Conservation (phyloP, 139 green algal genomes). For the Trebouxia sp. region DNA sequence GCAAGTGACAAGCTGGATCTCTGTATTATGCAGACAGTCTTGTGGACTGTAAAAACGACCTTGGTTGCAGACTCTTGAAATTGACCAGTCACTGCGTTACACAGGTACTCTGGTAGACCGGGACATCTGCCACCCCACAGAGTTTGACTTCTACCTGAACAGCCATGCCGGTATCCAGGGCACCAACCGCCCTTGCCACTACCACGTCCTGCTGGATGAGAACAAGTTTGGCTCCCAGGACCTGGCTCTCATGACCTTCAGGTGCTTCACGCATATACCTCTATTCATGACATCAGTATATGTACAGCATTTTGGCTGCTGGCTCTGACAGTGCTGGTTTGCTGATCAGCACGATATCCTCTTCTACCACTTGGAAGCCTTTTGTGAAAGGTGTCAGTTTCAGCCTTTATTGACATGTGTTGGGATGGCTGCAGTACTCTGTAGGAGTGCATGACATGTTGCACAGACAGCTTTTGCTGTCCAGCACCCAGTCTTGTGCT, state of each 20-base stretch:
- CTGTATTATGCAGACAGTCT: background rate
- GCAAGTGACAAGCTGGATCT: background rate
- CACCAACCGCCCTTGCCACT: slow-evolving; percentile 73
- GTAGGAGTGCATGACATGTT: too few relatives aligned
- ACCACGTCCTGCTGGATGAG: slow-evolving; percentile 86
- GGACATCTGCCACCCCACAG: slow-evolving; percentile 51
- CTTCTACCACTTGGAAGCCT: too few relatives aligned
- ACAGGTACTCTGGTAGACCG: slow-evolving; percentile 66
- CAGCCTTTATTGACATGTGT: background rate
- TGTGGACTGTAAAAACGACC: background rate
- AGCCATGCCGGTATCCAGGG: slow-evolving; percentile 78
- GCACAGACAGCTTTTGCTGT: background rate
- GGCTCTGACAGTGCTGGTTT: background rate
- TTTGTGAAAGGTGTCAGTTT: too few relatives aligned
- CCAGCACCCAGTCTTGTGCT: background rate
- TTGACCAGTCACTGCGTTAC: too few relatives aligned
- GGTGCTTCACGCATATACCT: slow-evolving; percentile 27
- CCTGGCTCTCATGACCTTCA: slow-evolving; percentile 82
- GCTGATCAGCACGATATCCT: too few relatives aligned
- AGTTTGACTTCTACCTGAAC: slow-evolving; percentile 92
- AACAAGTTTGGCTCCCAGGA: slow-evolving; percentile 76
- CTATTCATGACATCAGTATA: background rate
- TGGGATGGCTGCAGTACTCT: background rate
- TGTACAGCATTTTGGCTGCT: background rate
- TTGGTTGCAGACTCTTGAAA: background rate